These are phyloP conservation scores for Canna indica DNA, from an alignment of 176 grass and related monocot genomes.

Conservation along the genomic window DNA sequence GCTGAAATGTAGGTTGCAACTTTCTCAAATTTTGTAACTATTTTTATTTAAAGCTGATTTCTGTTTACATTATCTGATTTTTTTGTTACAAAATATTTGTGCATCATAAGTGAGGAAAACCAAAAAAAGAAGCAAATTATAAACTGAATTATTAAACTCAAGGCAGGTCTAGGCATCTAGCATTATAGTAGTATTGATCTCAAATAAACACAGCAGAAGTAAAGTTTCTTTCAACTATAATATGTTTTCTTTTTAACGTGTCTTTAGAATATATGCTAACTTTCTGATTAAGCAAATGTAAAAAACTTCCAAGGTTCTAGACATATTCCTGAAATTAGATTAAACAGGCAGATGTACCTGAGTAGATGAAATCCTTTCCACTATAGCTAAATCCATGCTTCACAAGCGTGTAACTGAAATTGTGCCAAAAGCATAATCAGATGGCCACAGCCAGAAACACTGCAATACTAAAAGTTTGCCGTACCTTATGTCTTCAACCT, in stretches of 20 bases:
- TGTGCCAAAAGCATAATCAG: constrained; percentile 22
- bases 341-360: constrained; percentile 33
- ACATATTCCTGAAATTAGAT: background rate
- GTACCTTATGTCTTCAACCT: constrained; percentile 90
- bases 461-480: constrained; percentile 7
- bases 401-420: constrained; percentile 60
- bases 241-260: background rate
- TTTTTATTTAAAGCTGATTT: background rate
- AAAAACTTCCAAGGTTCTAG: background rate
- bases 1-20: too few relatives aligned
- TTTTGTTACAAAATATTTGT: background rate
- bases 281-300: background rate
- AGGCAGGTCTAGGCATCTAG: background rate
- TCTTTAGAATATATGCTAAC: background rate
- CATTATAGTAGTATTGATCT: background rate
- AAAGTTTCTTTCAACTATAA: background rate
- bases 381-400: constrained; percentile 89
- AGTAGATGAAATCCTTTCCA: constrained; percentile 94
- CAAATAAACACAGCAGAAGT: background rate
- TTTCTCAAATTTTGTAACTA: too few relatives aligned
- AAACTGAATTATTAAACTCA: too few relatives aligned
- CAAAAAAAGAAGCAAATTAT: background rate
- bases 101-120: background rate
- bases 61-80: background rate
- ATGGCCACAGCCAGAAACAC: background rate